A percentile compares a stretch with the other conserved stretches of the same genome.
Evolutionary conservation across 2,329 filamentous ascomycete species (phyloP).

Genomic region (Calonectria pauciramosa): DNA sequence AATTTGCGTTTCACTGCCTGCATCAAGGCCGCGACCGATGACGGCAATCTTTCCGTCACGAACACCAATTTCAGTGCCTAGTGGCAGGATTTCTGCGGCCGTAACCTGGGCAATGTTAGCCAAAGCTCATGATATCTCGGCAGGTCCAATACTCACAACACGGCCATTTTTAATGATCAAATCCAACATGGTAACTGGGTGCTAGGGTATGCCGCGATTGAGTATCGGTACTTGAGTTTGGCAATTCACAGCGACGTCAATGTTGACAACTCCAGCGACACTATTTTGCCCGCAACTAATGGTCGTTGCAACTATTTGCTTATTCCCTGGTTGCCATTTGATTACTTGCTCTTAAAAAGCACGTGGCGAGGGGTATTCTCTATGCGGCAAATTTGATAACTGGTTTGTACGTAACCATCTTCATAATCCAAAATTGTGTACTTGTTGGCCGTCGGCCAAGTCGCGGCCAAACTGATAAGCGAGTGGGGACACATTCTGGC

Average conservation of each 20-base stretch:
- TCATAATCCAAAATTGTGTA: neutral
- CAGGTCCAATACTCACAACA: neutral
- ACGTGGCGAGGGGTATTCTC: neutral
- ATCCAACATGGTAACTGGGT: neutral
- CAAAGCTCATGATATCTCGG: no score
- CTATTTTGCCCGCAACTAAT: neutral
- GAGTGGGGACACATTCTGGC: neutral
- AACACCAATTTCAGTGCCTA: constrained; percentile 2
- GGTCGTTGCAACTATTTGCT: neutral
- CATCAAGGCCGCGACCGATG: neutral
- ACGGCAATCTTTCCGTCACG: neutral
- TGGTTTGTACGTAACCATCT: neutral
- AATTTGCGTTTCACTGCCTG: neutral
- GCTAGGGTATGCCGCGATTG: neutral
- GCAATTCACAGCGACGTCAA: no score
- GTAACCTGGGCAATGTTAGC: neutral
- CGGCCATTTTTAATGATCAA: constrained; percentile 8
- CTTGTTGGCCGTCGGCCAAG: constrained; percentile 8
- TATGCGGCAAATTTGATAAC: neutral
- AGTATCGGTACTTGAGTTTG: neutral
- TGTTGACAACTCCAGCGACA: neutral
- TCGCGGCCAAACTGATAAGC: constrained; percentile 3
- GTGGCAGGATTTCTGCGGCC: neutral
- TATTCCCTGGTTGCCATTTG: neutral
- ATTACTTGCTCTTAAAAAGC: neutral